Evolutionary conservation across 2,329 filamentous ascomycete species (phyloP).

Genomic region (Penicillium italicum): DNA sequence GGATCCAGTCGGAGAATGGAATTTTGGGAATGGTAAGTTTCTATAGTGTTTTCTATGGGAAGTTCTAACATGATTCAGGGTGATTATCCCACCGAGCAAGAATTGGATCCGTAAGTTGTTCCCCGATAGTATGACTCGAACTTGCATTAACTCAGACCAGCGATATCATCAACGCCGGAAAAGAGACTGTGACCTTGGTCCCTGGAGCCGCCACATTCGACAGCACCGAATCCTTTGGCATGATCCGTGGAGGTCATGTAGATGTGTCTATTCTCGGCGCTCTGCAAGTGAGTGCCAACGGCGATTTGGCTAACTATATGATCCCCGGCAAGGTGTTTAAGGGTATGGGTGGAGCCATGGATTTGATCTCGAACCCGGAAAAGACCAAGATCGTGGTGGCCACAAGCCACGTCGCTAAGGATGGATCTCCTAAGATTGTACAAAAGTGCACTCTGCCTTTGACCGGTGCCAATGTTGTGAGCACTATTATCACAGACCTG

Average conservation of each 20-base stretch:
- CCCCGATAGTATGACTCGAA: background rate
- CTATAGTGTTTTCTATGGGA: slow-evolving; percentile 10
- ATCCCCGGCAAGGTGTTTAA: slow-evolving; percentile 82
- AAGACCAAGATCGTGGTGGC: slow-evolving; percentile 69
- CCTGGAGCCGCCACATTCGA: slow-evolving; percentile 76
- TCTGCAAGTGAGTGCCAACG: slow-evolving; percentile 72
- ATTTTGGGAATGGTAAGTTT: slow-evolving; percentile 64
- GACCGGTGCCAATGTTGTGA: slow-evolving; percentile 64
- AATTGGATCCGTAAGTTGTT: slow-evolving; percentile 58
- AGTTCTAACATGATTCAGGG: slow-evolving; percentile 43
- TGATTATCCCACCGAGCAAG: slow-evolving; percentile 67
- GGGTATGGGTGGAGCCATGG: slow-evolving; percentile 80
- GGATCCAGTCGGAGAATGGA: slow-evolving; percentile 83
- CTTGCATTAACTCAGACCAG: slow-evolving; percentile 24
- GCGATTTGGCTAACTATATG: slow-evolving; percentile 87
- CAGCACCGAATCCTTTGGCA: slow-evolving; percentile 75
- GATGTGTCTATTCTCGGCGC: slow-evolving; percentile 81
- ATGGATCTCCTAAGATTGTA: slow-evolving; percentile 64
- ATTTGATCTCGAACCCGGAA: slow-evolving; percentile 67
- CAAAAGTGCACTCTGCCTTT: slow-evolving; percentile 61
- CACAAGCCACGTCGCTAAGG: slow-evolving; percentile 67
- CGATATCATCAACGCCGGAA: slow-evolving; percentile 81
- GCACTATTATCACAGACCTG: slow-evolving; percentile 70
- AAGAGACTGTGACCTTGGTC: slow-evolving; percentile 78
- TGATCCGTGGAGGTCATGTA: slow-evolving; percentile 82